Evolutionary conservation across 2,329 filamentous ascomycete genomes (phyloP), one percentile per base, ranked within the genome.

Genomic region (Arthroderma sp.): DNA sequence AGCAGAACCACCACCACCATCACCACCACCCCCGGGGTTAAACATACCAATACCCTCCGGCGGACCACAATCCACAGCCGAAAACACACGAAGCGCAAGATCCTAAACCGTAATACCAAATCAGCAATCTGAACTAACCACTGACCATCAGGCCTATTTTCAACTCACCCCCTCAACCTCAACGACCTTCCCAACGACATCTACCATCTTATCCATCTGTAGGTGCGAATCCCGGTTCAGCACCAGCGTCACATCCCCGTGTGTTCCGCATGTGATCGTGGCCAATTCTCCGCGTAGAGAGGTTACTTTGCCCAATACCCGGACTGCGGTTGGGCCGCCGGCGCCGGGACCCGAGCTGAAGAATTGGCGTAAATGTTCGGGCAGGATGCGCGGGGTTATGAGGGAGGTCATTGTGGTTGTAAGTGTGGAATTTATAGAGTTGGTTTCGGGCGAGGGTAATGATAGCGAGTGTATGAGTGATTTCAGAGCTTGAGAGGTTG

Each of bases 281-380:
- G 87, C 89, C 42, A 77, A 75, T 43, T 91, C 84, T 53, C 88
- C 88, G 42, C 81, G 80, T 27, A 96, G 72, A 56, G 91, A 81
- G 3, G 77, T 75, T 39, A 96, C 87, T 56, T 83, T 87, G 56
- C 91, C 91, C 4, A 94, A 73, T 45, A 96, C 72, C 55, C 87
- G 87, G 50, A 96, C 84, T 50, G 83, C 84, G 52, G 77, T 68
- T 58, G 75, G 65, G 41, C 67, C 64, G 46, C 55, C 54, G 29
- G 55, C 50, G 46, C 50, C 53, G 28, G 56, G 46, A 46, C 54
- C 56, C 39, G 62, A 75, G 53, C 73, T 72, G 52, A 80, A 72
- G 67, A 88, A 94, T 57, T 73, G 73, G 60, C 86, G 78, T 47
- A 96, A 81, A 65, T 89, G 83, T 36, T 74, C 68, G 43, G 83